A percentile compares a stretch with the other conserved stretches of the same genome.
These are phyloP conservation scores for Euryodendron excelsum DNA, from an alignment of 148 eudicot genomes.

Conservation along the genomic window DNA sequence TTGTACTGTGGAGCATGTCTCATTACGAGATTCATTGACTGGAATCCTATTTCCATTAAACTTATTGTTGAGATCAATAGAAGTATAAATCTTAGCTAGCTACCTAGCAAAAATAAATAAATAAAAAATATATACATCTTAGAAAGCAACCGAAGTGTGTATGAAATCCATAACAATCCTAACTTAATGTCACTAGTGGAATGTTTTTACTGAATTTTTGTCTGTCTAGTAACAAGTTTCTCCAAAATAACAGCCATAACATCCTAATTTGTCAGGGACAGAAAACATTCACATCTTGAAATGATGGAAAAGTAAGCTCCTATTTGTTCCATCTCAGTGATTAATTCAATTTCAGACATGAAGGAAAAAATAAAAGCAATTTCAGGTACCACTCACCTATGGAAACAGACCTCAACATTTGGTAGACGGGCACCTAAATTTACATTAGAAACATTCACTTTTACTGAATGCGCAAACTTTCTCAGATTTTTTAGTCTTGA, in stretches of 20 bases:
- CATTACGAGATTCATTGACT: no score
- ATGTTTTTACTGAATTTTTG: background rate
- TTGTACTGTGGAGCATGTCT: no score
- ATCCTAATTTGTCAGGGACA: background rate
- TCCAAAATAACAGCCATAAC: background rate
- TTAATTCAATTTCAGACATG: background rate
- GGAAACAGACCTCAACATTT: slow-evolving; percentile 75
- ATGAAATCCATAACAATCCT: background rate
- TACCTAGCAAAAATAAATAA: background rate
- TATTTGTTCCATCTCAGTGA: background rate
- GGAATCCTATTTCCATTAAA: no score
- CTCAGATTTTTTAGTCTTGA: slow-evolving; percentile 57
- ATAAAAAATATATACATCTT: background rate
- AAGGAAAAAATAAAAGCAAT: background rate
- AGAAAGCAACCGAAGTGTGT: background rate
- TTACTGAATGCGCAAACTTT: slow-evolving; percentile 57
- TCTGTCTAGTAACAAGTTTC: background rate
- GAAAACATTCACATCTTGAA: background rate
- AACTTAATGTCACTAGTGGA: background rate
- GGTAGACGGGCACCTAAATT: slow-evolving; percentile 48
- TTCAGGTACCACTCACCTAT: slow-evolving; percentile 48
- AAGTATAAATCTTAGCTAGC: background rate
- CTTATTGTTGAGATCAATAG: no score
- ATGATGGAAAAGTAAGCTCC: background rate
- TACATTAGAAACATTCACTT: slow-evolving; percentile 55